phyloP scores from a whole-genome alignment of 345 rosid genomes.

The Sapria himalayana region DNA sequence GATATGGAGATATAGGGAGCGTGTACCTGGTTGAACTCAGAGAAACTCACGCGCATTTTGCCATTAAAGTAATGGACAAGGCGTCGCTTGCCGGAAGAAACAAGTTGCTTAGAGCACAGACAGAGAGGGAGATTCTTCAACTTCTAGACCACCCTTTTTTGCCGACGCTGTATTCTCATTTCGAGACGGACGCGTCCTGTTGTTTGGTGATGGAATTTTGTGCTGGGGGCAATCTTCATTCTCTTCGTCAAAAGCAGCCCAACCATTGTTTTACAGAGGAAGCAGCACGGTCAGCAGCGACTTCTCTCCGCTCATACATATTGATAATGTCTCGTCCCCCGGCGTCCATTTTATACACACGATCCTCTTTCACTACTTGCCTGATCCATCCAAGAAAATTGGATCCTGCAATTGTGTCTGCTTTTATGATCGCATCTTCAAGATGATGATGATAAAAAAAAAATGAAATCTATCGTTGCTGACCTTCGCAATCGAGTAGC shows the following conservation, averaged over 20 bases:
- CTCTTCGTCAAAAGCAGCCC: conserved; percentile 56
- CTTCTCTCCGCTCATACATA: not conserved
- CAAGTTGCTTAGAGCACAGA: conserved; percentile 52
- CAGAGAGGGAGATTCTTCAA: conserved; percentile 47
- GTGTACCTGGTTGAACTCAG: conserved; percentile 29
- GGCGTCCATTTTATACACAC: not conserved
- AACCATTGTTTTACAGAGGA: conserved; percentile 47
- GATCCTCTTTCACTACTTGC: no score
- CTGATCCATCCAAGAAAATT: no score
- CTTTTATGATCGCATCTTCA: not conserved
- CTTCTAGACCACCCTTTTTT: conserved; percentile 50
- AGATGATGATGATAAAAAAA: not conserved
- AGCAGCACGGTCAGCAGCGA: conserved; percentile 30
- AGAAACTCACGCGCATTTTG: conserved; percentile 47
- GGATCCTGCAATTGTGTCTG: not conserved
- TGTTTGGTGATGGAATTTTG: conserved; percentile 71
- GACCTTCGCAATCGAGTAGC: no score
- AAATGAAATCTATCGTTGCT: no score
- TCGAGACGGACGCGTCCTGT: conserved; percentile 44
- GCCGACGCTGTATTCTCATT: conserved; percentile 46
- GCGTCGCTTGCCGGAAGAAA: conserved; percentile 78
- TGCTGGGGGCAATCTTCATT: conserved; percentile 63
- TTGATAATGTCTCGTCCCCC: not conserved
- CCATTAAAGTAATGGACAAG: conserved; percentile 29
- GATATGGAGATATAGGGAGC: conserved; percentile 79